These are phyloP conservation scores for Letharia columbiana DNA, from an alignment of 495 filamentous ascomycete species.

Conservation along the genomic window DNA sequence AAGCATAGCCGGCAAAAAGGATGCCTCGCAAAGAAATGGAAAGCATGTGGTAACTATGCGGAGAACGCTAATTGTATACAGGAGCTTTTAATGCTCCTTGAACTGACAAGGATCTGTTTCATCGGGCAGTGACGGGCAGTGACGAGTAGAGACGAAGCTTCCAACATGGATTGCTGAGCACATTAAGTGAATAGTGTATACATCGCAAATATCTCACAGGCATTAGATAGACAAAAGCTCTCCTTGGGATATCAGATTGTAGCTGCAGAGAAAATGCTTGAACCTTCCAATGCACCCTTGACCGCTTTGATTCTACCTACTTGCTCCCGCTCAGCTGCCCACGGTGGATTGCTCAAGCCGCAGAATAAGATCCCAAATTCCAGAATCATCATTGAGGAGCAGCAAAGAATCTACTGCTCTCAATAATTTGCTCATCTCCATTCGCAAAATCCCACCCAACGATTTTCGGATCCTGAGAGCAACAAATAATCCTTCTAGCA, in stretches of 20 bases:
- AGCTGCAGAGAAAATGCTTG: neutral
- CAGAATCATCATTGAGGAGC: conserved; percentile 17
- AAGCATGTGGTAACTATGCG: neutral
- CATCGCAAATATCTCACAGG: neutral
- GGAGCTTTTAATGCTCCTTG: neutral
- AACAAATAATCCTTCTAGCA: conserved; percentile 85
- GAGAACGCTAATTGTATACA: neutral
- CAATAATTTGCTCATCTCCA: conserved; percentile 73
- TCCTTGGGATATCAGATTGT: neutral
- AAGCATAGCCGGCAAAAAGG: neutral
- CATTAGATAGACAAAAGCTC: neutral
- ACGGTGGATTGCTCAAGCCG: neutral
- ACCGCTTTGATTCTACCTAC: neutral
- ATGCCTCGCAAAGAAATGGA: neutral
- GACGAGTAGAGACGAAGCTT: neutral
- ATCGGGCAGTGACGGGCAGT: neutral
- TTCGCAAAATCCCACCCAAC: conserved; percentile 98
- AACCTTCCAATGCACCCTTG: neutral
- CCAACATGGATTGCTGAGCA: neutral
- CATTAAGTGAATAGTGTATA: neutral
- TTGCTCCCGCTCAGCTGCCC: neutral
- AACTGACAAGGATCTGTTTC: neutral
- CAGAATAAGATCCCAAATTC: neutral
- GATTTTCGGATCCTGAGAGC: conserved; percentile 80
- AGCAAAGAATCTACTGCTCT: conserved; percentile 68